Conservation (phyloP, 805 yeast genomes). For the Phaffomyces opuntiae region DNA sequence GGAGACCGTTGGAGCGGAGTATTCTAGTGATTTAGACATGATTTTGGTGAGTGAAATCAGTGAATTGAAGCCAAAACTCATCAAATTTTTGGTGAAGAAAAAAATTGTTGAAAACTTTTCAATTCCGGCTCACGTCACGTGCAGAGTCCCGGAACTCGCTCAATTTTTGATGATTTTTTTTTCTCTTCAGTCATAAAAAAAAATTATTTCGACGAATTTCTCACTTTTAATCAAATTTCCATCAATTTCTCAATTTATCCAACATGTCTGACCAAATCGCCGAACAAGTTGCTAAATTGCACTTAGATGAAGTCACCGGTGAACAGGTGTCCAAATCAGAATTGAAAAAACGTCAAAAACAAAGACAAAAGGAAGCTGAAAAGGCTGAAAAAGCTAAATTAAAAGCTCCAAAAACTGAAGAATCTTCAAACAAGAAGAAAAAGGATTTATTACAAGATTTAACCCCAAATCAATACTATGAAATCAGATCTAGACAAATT, state of each 20-base stretch:
- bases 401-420: neutral
- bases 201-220: neutral
- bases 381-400: constrained; percentile 80
- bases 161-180: too few relatives aligned
- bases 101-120: too few relatives aligned
- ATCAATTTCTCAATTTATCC: neutral
- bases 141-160: too few relatives aligned
- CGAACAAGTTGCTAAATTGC: constrained; percentile 69
- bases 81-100: neutral
- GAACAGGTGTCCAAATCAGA: constrained; percentile 95
- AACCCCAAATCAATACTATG: constrained; percentile 92
- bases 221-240: neutral
- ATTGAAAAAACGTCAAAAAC: constrained; percentile 91
- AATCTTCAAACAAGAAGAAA: constrained; percentile 20
- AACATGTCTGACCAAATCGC: constrained; percentile 39
- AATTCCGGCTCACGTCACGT: too few relatives aligned
- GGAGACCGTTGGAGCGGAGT: constrained; percentile 14
- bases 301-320: constrained; percentile 91
- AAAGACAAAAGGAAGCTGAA: constrained; percentile 78
- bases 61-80: neutral
- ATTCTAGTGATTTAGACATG: constrained; percentile 6
- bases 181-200: neutral
- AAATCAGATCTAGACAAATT: constrained; percentile 86
- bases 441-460: constrained; percentile 77
- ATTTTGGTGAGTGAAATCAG: neutral